A percentile compares a stretch with the other conserved stretches of the same genome.
These are phyloP conservation scores for Pelargonium cotyledonis DNA, from an alignment of 441 rosid species.

Conservation along the genomic window DNA sequence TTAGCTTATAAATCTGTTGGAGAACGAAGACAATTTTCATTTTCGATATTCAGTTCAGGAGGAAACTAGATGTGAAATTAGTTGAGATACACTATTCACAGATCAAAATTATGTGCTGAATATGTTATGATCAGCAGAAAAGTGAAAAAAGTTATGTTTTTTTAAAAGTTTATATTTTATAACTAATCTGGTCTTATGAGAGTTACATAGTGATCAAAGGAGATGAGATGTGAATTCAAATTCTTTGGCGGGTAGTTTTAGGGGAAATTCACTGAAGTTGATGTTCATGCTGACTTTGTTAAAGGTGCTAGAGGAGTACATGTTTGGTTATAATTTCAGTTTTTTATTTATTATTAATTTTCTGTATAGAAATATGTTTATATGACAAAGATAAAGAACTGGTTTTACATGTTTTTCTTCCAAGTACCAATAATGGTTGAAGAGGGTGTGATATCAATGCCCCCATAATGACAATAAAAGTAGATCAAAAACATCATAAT, in stretches of 20 bases:
- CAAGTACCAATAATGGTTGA: too few relatives aligned
- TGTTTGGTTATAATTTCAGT: not conserved
- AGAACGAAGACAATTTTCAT: not conserved
- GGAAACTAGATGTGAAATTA: not conserved
- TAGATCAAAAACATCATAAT: too few relatives aligned
- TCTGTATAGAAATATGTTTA: not conserved
- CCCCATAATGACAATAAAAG: too few relatives aligned
- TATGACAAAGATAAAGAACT: not conserved
- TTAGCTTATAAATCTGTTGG: not conserved
- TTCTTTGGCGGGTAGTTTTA: not conserved
- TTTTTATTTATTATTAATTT: not conserved
- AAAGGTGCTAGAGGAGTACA: not conserved
- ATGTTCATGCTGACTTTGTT: constrained; percentile 2
- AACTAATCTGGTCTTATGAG: too few relatives aligned
- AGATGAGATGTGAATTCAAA: not conserved
- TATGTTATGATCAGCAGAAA: too few relatives aligned
- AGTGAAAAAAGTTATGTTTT: too few relatives aligned
- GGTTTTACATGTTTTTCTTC: not conserved
- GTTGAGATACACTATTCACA: not conserved
- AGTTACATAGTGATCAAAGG: not conserved
- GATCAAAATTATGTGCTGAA: too few relatives aligned
- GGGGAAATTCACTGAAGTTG: not conserved
- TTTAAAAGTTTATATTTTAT: too few relatives aligned
- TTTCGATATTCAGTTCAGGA: not conserved
- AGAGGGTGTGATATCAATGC: too few relatives aligned